Base-by-base conservation (phyloP, 2,329 filamentous ascomycete species). In the Pseudogymnoascus sp. region DNA sequence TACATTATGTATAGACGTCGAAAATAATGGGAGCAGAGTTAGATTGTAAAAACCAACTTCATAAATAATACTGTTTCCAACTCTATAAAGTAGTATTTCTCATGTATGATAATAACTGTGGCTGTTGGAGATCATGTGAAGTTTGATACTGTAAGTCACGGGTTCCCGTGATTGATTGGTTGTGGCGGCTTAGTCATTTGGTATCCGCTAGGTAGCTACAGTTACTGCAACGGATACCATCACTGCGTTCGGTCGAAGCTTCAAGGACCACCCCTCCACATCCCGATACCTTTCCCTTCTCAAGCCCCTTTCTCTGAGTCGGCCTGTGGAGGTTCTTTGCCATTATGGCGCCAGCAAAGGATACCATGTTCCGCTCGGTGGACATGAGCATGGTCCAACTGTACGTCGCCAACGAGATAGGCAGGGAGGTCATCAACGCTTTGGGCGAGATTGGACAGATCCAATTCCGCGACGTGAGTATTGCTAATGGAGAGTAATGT, bases 301-400 rank as follows among this genome's bases (percentile, higher is more conserved):
- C 59, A 39, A 39, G 39, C 59, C 23, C 34, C 39, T 26, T 61
- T 39, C 59, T 61, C 51, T 57, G 51, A 57, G 51, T 7, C 51
- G 51, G 51, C 59, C 29, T 61, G 59, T 39, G 59, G 34, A 61
- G 34, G 29, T 40, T 61, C 62, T 63, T 60, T 18, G 40, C 62
- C 34, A 77, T 69, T 68, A 89, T 88, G 86, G 85, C 84, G 77
- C 80, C 83, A 70, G 78, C 80, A 76, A 80, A 91, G 80, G 92
- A 97, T 80, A 96, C 93, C 78, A 90, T 97, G 82, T 97, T 99
- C 87, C 93, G 96, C 85, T 99, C 95, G 76, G 91, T 92, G 90
- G 91, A 97, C 79, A 99, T 99, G 95, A 97, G 92, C 84, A 89
- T 99, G 88, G 96, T 96, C 74, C 95, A 99, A 87, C 89, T 99